phyloP scores from a whole-genome alignment of 768 basidiomycete genomes.

The Clavulina sp. region DNA sequence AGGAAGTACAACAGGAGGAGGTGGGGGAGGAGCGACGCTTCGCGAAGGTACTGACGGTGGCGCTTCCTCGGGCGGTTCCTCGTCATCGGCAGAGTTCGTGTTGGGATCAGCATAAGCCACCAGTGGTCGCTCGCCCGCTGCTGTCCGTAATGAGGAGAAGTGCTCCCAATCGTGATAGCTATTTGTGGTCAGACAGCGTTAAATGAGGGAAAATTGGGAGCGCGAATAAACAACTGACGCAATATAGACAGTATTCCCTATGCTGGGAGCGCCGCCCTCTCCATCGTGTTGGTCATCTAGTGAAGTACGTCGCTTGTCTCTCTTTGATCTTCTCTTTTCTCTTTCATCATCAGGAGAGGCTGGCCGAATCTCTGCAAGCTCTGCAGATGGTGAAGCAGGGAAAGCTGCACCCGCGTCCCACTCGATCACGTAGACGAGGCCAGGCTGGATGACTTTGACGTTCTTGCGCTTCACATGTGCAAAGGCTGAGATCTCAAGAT shows the following conservation, averaged over 20 bases:
- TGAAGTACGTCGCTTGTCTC: conserved; percentile 28
- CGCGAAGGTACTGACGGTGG: conserved; percentile 3
- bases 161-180: conserved; percentile 85
- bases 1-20: neutral
- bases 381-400: conserved; percentile 5
- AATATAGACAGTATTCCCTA: conserved; percentile 47
- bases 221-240: conserved; percentile 38
- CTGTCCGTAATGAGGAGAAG: conserved; percentile 82
- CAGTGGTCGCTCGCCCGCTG: conserved; percentile 34
- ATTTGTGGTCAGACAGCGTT: neutral
- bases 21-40: neutral
- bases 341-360: neutral
- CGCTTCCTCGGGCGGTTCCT: too few species aligned
- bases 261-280: conserved; percentile 12
- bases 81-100: too few species aligned
- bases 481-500: conserved; percentile 86
- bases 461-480: conserved; percentile 60
- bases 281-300: conserved; percentile 24
- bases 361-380: conserved; percentile 6
- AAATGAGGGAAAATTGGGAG: neutral
- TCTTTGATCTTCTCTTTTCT: conserved; percentile 13
- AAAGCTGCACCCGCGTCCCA: conserved; percentile 45
- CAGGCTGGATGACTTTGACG: conserved; percentile 87
- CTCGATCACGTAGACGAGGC: conserved; percentile 78
- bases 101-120: neutral